phyloP scores from a whole-genome alignment of 2,329 filamentous ascomycete genomes.

The Thermothelomyces thermophilus region DNA sequence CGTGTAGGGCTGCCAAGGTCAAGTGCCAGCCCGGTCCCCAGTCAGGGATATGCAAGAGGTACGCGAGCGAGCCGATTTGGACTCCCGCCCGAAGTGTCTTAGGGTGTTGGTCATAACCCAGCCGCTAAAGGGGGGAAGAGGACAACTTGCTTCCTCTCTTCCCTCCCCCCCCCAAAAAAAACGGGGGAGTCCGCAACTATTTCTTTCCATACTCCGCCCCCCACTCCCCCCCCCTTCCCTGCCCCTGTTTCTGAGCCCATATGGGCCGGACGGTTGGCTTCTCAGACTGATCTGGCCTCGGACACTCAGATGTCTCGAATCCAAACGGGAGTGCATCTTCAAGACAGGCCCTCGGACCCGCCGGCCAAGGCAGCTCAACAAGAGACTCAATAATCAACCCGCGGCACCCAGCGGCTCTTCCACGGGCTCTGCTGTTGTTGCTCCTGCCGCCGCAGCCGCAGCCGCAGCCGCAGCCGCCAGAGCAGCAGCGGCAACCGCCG shows the following conservation, averaged over 20 bases:
- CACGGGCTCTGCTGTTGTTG: neutral
- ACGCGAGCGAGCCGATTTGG: conserved; percentile 13
- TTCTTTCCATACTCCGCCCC: too few relatives aligned
- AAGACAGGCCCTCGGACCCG: conserved; percentile 45
- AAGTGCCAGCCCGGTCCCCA: conserved; percentile 45
- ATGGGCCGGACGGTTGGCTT: neutral
- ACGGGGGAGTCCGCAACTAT: too few relatives aligned
- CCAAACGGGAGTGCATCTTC: conserved; percentile 48
- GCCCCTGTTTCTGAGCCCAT: too few relatives aligned
- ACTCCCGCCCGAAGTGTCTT: neutral
- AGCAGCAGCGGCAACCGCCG: neutral
- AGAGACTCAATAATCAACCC: conserved; percentile 30
- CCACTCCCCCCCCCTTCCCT: neutral
- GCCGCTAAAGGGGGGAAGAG: too few relatives aligned
- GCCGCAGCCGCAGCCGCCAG: neutral
- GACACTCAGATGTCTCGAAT: conserved; percentile 41
- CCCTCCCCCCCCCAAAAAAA: too few relatives aligned
- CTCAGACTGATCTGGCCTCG: neutral
- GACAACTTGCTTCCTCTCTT: too few relatives aligned
- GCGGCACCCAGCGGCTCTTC: neutral
- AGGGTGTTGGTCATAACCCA: too few relatives aligned
- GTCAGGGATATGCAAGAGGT: conserved; percentile 47
- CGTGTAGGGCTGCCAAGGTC: conserved; percentile 47
- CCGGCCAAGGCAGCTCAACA: conserved; percentile 37
- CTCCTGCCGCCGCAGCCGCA: neutral